Base-by-base conservation (phyloP, 768 basidiomycete species). In the Suillus decipiens region DNA sequence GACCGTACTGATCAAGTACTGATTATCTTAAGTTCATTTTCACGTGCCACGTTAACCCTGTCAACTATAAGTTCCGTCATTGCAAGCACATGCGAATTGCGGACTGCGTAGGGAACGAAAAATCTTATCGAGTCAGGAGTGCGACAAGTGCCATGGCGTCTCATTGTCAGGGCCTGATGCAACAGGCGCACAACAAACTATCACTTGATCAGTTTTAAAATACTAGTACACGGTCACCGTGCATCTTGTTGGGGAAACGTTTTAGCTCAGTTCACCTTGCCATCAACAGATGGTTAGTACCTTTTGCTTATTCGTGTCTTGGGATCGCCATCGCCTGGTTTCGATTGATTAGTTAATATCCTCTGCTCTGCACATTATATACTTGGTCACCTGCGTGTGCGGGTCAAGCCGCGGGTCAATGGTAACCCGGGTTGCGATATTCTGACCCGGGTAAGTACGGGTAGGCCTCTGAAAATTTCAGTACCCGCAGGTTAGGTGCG, bases 231-330 rank as follows among this genome's bases (percentile, higher is more conserved):
- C 8, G 42, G 42, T 43, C 17, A 43, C 9, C 19, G 41, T 19
- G 6, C 17, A 17, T 24, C 19, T 41, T n/a, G 22, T 33, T 28
- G 28, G 61, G 64, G 68, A 58, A 50, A 47, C 33, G 60, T 54
- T 60, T 64, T 31, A 34, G 65, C 12, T 55, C 71, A 7, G 64
- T 77, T 34, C 75, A 78, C 63, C 59, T 73, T 22, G 74, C 72
- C 28, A 64, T 78, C 57, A 75, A 78, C 69, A 72, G 78, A 19
- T 78, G 78, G 76, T 76, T 75, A 2, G 66, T 71, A 17, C 76
- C 76, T 12, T 58, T 74, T 28, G 65, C 64, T 1, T 59, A 65
- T 10, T 72, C 72, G 8, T 77, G 71, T 60, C 71, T 77, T 17
- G 75, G 76, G 3, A 60, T 77, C 45, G 75, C 75, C 24, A 61